Evolutionary conservation across 78 protist species (phyloP), one percentile per base, ranked within the genome.

Genomic region (Ministeria vibrans): DNA sequence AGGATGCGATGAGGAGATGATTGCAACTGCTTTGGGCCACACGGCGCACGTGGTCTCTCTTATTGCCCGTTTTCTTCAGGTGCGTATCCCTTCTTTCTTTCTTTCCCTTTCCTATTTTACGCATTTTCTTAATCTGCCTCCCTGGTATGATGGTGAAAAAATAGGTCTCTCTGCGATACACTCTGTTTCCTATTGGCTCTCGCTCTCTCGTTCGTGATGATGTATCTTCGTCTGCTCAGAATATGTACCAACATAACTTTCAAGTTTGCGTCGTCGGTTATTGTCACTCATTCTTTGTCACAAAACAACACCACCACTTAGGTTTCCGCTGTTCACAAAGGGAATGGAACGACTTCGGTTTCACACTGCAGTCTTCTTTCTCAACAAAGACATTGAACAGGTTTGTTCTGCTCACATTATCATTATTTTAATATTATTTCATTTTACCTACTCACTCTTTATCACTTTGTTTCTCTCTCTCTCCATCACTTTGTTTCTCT

Each of bases 341-440:
- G 41, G 71, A 34, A 25, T 6, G 2, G 71, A 63, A 2, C 2
- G 41, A 2, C 18, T 32, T 2, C 71, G 71, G 13, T 63, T 63
- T 32, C 25, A 63, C 34, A 32, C 2, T 18, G 71, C 32, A 7
- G 71, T 63, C 38, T 63, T 63, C 23, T 11, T 63, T 34, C 41
- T 63, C 32, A 63, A 63, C 71, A 63, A 63, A 18, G 34, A 63
- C 71, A 63, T 63, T 34, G 71, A 63, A 18, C 71, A 63, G 41
- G 71, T 63, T 18, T 51, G 59, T 51, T 13, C 59, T 51, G 59
- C 30, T 51, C 59, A 51, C 18, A 18, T 51, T 51, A 22, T 51
- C 59, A 13, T 18, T 51, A 18, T 51, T n/a, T n/a, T n/a, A n/a
- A n/a, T n/a, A n/a, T n/a, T n/a, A n/a, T n/a, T n/a, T n/a, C n/a